Conservation (phyloP, 257 asterid genomes). For the Solanum etuberosum region DNA sequence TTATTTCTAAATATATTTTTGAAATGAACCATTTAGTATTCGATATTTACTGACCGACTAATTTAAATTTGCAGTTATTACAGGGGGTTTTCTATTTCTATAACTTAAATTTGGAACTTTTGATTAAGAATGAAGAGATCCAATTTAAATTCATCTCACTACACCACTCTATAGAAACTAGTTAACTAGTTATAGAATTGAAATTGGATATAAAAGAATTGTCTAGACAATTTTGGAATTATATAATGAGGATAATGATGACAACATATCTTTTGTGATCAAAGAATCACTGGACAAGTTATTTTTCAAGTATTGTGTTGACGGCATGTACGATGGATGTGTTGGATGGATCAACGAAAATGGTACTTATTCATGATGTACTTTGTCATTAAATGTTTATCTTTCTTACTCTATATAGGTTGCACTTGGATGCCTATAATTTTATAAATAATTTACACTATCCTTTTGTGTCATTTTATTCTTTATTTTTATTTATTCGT, state of each 20-base stretch:
- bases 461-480: background rate
- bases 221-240: background rate
- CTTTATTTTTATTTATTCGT: background rate
- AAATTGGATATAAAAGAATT: background rate
- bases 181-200: background rate
- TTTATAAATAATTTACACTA: background rate
- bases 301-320: constrained; percentile 32
- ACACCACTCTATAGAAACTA: background rate
- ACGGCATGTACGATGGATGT: constrained; percentile 17
- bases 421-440: too few relatives aligned
- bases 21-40: background rate
- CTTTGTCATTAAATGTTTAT: background rate
- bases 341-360: constrained; percentile 18
- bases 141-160: background rate
- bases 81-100: background rate
- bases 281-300: constrained; percentile 32
- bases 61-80: too few relatives aligned
- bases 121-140: background rate
- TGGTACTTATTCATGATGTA: constrained; percentile 14
- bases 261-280: background rate
- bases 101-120: background rate
- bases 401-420: background rate
- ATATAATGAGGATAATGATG: background rate
- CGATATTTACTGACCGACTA: too few relatives aligned
- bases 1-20: background rate